Percentiles rank a stretch among this genome's conserved stretches.
phyloP scores from a whole-genome alignment of 2,329 filamentous ascomycete genomes.

The Penicillium rolfsii region DNA sequence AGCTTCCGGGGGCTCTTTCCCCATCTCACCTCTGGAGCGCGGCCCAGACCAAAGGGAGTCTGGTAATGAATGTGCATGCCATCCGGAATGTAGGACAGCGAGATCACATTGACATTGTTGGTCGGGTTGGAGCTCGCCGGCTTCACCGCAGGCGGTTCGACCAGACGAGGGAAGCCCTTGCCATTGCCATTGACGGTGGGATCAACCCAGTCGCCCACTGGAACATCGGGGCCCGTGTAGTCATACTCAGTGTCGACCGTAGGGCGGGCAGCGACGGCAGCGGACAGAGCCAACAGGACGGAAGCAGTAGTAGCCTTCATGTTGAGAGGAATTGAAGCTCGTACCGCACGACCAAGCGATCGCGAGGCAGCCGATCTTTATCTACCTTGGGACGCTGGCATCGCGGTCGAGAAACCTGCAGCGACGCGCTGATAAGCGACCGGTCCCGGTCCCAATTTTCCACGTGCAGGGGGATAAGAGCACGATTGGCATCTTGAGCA shows the following conservation, averaged over 20 bases:
- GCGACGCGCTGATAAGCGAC: conserved; percentile 3
- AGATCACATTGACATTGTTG: conserved; percentile 60
- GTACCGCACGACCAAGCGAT: neutral
- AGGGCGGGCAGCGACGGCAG: conserved; percentile 29
- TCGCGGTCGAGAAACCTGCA: neutral
- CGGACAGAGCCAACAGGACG: conserved; percentile 27
- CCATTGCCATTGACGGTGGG: conserved; percentile 56
- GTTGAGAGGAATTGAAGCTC: conserved; percentile 12
- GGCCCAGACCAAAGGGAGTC: conserved; percentile 57
- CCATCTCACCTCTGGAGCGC: conserved; percentile 50
- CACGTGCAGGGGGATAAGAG: conserved; percentile 2
- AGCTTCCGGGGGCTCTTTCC: conserved; percentile 43
- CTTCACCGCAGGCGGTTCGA: conserved; percentile 55
- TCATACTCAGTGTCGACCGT: conserved; percentile 50
- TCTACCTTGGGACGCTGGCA: neutral
- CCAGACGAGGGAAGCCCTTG: conserved; percentile 55
- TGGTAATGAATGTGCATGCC: conserved; percentile 59
- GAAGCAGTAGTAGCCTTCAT: conserved; percentile 30
- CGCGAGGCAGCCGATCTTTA: conserved; percentile 4
- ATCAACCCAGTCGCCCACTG: conserved; percentile 58
- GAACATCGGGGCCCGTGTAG: conserved; percentile 54
- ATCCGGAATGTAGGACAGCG: conserved; percentile 52
- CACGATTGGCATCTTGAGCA: conserved; percentile 4
- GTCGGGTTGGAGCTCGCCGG: conserved; percentile 49
- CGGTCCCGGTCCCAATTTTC: neutral